Evolutionary conservation across 768 basidiomycete genomes (phyloP), one percentile per base, ranked within the genome.

Genomic region (Panaeolus cyanescens): DNA sequence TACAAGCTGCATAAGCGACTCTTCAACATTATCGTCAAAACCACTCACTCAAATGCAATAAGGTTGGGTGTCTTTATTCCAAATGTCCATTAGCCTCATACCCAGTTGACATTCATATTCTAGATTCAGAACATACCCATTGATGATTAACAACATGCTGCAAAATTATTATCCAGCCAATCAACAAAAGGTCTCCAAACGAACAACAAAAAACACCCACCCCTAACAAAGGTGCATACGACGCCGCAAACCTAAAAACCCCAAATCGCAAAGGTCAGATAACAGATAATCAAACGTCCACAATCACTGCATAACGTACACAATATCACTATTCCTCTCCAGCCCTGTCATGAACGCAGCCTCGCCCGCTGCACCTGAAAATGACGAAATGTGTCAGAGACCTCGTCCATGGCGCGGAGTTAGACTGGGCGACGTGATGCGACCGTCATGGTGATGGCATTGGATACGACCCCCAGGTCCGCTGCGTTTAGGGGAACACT

Each of bases 371-470:
- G 45, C 45, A 50, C 45, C 45, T 50, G 25, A 50, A n/a, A n/a
- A 28, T 50, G 45, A 50, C 45, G 45, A 50, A 28, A 50, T 50
- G 15, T 30, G 45, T 50, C 45, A 50, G 45, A 50, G 45, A 50
- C 45, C 45, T 50, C 19, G 45, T 50, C 45, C 45, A 50, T 30
- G 45, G n/a, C n/a, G n/a, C n/a, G n/a, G 19, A 37, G 45, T 4
- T 9, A 3, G 45, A 22, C 7, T 4, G 40, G 40, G 39, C 25
- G 30, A 28, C 45, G 45, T 25, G 9, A 12, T 50, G 25, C n/a
- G n/a, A n/a, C n/a, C n/a, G n/a, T n/a, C n/a, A n/a, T n/a, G n/a
- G n/a, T n/a, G n/a, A n/a, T n/a, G n/a, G n/a, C n/a, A n/a, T n/a
- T n/a, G n/a, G n/a, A n/a, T n/a, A n/a, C n/a, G n/a, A n/a, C n/a